Conservation (phyloP, 768 basidiomycete species). For the Macrolepiota fuliginosa region DNA sequence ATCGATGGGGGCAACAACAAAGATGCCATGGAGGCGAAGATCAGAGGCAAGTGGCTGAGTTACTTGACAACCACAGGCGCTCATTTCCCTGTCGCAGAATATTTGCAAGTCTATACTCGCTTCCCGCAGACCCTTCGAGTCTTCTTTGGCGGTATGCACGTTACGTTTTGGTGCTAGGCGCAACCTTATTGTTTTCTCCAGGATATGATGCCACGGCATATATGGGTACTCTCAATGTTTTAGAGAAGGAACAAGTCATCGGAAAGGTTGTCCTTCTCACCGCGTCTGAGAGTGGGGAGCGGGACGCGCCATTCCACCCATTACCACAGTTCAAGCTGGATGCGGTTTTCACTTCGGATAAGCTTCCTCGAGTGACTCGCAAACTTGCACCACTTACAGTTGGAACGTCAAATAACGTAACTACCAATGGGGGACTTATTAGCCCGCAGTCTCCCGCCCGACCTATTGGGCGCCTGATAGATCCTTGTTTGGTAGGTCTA, state of each 20-base stretch:
- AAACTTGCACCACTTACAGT: slow-evolving; percentile 49
- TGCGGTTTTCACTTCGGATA: slow-evolving; percentile 44
- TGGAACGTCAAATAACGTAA: slow-evolving; percentile 38
- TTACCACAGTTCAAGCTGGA: slow-evolving; percentile 55
- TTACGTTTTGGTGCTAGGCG: background rate
- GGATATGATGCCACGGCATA: slow-evolving; percentile 59
- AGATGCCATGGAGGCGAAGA: slow-evolving; percentile 63
- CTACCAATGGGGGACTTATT: slow-evolving; percentile 58
- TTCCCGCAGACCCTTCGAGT: slow-evolving; percentile 74
- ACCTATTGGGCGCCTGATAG: slow-evolving; percentile 45
- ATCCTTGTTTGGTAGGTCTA: slow-evolving; percentile 58
- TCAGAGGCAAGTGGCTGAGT: slow-evolving; percentile 50
- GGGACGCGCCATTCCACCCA: slow-evolving; percentile 41
- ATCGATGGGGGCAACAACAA: slow-evolving; percentile 68
- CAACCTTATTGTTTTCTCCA: slow-evolving; percentile 22
- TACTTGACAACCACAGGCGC: background rate
- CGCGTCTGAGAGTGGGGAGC: slow-evolving; percentile 35
- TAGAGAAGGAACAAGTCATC: slow-evolving; percentile 60
- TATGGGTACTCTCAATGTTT: slow-evolving; percentile 48
- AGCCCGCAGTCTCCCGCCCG: slow-evolving; percentile 63
- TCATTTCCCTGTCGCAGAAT: slow-evolving; percentile 40
- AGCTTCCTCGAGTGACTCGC: slow-evolving; percentile 30
- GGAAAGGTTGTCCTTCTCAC: slow-evolving; percentile 67
- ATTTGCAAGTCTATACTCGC: slow-evolving; percentile 64
- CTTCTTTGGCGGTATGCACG: slow-evolving; percentile 65